These are phyloP conservation scores for Sporothrix pallida DNA, from an alignment of 2,329 filamentous ascomycete genomes.

Conservation along the genomic window DNA sequence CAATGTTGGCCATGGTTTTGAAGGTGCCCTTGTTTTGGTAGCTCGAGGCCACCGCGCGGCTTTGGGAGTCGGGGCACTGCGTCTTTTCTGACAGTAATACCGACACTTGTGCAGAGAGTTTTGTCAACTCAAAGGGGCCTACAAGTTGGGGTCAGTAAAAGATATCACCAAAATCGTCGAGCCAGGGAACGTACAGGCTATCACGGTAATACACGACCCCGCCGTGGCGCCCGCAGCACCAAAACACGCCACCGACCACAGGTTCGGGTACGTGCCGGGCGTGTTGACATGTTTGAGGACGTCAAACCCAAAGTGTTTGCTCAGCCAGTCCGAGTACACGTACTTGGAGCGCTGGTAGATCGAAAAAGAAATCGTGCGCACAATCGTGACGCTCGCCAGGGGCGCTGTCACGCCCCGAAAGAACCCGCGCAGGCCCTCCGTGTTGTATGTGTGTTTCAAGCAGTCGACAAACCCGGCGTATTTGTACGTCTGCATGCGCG, in stretches of 20 bases:
- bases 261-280: slow-evolving; percentile 71
- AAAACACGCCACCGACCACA: slow-evolving; percentile 77
- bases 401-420: slow-evolving; percentile 83
- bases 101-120: slow-evolving; percentile 84
- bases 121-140: slow-evolving; percentile 88
- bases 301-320: slow-evolving; percentile 68
- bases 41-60: slow-evolving; percentile 66
- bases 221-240: slow-evolving; percentile 78
- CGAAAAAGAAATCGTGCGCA: slow-evolving; percentile 50
- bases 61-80: slow-evolving; percentile 53
- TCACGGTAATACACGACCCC: slow-evolving; percentile 77
- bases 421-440: slow-evolving; percentile 76
- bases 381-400: slow-evolving; percentile 61
- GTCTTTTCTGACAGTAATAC: slow-evolving; percentile 71
- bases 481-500: slow-evolving; percentile 85
- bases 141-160: not conserved
- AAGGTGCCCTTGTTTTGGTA: slow-evolving; percentile 80
- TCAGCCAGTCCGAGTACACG: slow-evolving; percentile 72
- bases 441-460: slow-evolving; percentile 74
- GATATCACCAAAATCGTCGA: too few relatives aligned
- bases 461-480: slow-evolving; percentile 77
- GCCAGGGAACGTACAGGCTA: slow-evolving; percentile 65
- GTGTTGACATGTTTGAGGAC: slow-evolving; percentile 75
- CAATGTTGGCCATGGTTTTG: slow-evolving; percentile 76
- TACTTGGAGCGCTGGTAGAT: slow-evolving; percentile 78